Conservation (phyloP, 495 filamentous ascomycete genomes). For the Penicillium robsamsonii region DNA sequence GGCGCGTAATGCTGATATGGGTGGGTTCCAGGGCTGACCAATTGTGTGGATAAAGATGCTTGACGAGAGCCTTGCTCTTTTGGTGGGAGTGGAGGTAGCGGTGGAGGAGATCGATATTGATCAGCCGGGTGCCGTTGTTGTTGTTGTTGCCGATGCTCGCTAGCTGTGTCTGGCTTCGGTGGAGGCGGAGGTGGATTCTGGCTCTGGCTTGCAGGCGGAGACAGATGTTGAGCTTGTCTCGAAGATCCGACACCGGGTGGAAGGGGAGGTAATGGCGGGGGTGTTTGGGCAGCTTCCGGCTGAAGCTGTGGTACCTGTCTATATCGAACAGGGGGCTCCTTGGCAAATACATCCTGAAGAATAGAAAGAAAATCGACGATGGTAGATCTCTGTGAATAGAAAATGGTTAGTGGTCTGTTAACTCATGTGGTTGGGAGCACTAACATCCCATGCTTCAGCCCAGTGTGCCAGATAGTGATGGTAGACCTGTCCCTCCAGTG, state of each 20-base stretch:
- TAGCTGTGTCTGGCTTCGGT: conserved; percentile 24
- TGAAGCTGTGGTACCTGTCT: conserved; percentile 47
- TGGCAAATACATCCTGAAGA: conserved; percentile 83
- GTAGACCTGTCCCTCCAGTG: conserved; percentile 89
- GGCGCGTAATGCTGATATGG: conserved; percentile 21
- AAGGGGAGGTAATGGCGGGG: conserved; percentile 67
- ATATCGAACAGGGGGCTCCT: conserved; percentile 86
- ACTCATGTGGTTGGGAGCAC: conserved; percentile 33
- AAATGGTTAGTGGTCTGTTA: conserved; percentile 8
- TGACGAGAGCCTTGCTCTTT: conserved; percentile 32
- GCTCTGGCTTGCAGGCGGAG: conserved; percentile 2
- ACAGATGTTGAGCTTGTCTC: conserved; percentile 19
- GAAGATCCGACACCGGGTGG: conserved; percentile 57
- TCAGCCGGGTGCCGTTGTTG: conserved; percentile 17
- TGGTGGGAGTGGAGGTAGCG: conserved; percentile 43
- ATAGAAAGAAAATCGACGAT: conserved; percentile 78
- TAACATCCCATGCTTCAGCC: conserved; percentile 86
- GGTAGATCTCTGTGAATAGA: conserved; percentile 65
- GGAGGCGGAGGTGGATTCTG: conserved; percentile 28
- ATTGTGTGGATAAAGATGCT: conserved; percentile 3
- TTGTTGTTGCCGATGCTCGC: conserved; percentile 19
- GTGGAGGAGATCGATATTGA: conserved; percentile 35
- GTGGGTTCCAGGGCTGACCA: conserved; percentile 11
- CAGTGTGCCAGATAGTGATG: conserved; percentile 93
- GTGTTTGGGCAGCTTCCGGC: conserved; percentile 41